These are phyloP conservation scores for Solanum phureja DNA, from an alignment of 257 asterid species.

Conservation along the genomic window DNA sequence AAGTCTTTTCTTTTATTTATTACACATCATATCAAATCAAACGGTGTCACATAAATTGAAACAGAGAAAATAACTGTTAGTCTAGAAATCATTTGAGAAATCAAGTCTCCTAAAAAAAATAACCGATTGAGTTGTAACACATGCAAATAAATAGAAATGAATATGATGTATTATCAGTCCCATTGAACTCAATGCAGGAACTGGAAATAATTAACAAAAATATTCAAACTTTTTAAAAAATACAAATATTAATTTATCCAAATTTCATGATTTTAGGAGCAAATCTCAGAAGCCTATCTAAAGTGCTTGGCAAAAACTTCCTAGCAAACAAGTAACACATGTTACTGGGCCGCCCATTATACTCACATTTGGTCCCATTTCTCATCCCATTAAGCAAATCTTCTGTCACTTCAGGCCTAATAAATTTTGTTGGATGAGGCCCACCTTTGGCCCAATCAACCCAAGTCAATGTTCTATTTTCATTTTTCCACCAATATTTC, in stretches of 20 bases:
- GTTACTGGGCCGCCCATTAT: slow-evolving; percentile 38
- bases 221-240: not conserved
- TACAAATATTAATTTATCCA: not conserved
- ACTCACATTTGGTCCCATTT: slow-evolving; percentile 24
- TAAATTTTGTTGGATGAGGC: slow-evolving; percentile 53
- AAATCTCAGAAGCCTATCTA: slow-evolving; percentile 44
- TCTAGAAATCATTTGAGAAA: rapidly evolving
- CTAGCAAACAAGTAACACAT: slow-evolving; percentile 68
- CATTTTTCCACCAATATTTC: slow-evolving; percentile 27
- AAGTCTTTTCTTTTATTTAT: too few species aligned
- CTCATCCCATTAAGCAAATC: slow-evolving; percentile 36
- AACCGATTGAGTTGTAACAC: not conserved
- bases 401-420: slow-evolving; percentile 21
- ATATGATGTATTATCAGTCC: not conserved
- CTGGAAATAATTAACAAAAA: not conserved
- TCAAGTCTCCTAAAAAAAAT: not conserved
- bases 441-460: slow-evolving; percentile 82
- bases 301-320: slow-evolving; percentile 39
- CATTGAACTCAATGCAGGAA: not conserved
- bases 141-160: not conserved
- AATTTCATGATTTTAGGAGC: slow-evolving; percentile 41
- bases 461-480: slow-evolving; percentile 69
- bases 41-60: too few species aligned
- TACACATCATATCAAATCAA: rapidly evolving
- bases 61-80: rapidly evolving